These are phyloP conservation scores for Cryptococcus jaspeensis DNA, from an alignment of 1,284 basidiomycete species.

Conservation along the genomic window DNA sequence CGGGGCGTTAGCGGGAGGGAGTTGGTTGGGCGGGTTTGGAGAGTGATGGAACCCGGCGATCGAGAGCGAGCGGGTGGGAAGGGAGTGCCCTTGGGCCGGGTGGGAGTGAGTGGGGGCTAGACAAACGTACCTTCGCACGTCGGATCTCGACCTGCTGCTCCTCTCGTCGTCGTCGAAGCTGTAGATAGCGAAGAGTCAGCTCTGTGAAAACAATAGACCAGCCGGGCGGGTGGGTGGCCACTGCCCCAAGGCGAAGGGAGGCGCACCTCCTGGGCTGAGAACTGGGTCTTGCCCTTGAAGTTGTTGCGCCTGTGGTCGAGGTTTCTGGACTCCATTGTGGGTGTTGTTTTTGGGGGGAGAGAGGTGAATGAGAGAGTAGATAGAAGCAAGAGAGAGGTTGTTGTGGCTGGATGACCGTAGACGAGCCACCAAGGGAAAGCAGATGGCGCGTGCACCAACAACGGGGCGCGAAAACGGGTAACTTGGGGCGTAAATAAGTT, in stretches of 20 bases:
- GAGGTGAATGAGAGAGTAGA: neutral
- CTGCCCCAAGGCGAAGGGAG: neutral
- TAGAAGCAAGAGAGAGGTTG: neutral
- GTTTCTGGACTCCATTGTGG: conserved; percentile 46
- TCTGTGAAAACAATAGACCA: neutral
- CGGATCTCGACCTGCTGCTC: conserved; percentile 97
- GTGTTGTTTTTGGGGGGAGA: neutral
- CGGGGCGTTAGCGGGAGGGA: too few relatives aligned
- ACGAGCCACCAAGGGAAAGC: neutral
- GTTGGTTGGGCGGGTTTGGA: too few relatives aligned
- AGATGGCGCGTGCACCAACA: conserved; percentile 6
- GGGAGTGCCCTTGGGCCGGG: too few relatives aligned
- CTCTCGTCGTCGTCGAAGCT: conserved; percentile 86
- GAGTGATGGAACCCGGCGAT: too few relatives aligned
- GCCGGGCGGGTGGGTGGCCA: neutral
- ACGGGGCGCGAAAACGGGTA: neutral
- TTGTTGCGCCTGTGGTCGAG: conserved; percentile 50
- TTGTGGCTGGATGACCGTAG: neutral
- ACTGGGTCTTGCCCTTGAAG: conserved; percentile 53
- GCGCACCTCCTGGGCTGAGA: conserved; percentile 51
- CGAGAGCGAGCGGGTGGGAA: too few relatives aligned
- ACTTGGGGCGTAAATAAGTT: neutral
- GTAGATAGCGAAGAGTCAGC: conserved; percentile 12
- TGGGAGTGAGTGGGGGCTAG: conserved; percentile 14
- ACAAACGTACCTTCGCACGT: conserved; percentile 66